Evolutionary conservation across 2,329 filamentous ascomycete genomes (phyloP).

Genomic region (Apiospora phragmitis): DNA sequence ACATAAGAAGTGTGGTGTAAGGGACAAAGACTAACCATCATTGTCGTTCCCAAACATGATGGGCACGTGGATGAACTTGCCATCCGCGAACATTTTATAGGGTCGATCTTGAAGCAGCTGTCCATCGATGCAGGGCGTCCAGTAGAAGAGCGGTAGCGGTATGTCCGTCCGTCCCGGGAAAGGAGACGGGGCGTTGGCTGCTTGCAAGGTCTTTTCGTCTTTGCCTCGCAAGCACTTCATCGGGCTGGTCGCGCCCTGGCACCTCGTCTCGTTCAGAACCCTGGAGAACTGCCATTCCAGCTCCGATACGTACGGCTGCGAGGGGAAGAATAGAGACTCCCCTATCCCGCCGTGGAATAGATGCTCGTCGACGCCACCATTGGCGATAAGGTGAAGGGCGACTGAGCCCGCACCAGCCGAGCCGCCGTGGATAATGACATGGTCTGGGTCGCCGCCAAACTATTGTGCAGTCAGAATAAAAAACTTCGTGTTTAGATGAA

Average conservation of each 20-base stretch:
- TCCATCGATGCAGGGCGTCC: conserved; percentile 52
- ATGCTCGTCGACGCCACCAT: conserved; percentile 41
- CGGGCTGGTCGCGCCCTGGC: conserved; percentile 30
- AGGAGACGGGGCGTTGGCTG: conserved; percentile 38
- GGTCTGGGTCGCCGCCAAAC: conserved; percentile 60
- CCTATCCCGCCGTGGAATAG: conserved; percentile 48
- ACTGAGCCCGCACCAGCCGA: conserved; percentile 63
- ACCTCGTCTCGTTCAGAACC: conserved; percentile 37
- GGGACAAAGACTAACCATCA: conserved; percentile 35
- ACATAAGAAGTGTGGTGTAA: not conserved
- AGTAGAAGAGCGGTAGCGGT: conserved; percentile 46
- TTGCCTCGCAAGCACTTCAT: conserved; percentile 44
- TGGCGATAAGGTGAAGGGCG: conserved; percentile 49
- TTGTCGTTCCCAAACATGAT: conserved; percentile 45
- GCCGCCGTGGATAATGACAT: conserved; percentile 62
- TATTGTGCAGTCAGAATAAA: conserved; percentile 15
- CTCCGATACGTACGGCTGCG: conserved; percentile 43
- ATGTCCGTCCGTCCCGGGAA: conserved; percentile 38
- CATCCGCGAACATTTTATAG: conserved; percentile 39
- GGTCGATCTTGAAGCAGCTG: conserved; percentile 44
- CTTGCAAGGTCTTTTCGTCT: conserved; percentile 38
- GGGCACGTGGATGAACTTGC: conserved; percentile 44
- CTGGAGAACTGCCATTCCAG: conserved; percentile 50
- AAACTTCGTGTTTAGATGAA: not conserved
- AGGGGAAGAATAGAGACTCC: conserved; percentile 52